Evolutionary conservation across 169 alveolate species (phyloP).

Genomic region (Plasmodium billcollinsi): DNA sequence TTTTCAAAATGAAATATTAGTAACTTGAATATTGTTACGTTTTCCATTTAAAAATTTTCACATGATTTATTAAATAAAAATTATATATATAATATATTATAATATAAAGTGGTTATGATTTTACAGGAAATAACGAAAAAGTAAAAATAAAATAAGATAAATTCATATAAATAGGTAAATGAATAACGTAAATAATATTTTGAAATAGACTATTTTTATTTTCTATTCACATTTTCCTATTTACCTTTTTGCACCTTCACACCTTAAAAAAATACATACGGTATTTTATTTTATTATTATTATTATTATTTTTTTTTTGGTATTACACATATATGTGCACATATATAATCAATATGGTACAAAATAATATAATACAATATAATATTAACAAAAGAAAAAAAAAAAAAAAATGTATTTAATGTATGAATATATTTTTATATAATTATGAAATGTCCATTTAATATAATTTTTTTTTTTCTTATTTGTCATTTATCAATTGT

Average conservation of each 20-base stretch:
- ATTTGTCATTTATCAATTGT: neutral
- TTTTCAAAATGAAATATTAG: too few species aligned
- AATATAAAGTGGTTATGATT: neutral
- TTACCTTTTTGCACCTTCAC: conserved; percentile 34
- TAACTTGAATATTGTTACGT: too few species aligned
- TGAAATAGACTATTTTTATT: conserved; percentile 8
- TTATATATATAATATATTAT: too few species aligned
- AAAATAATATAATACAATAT: too few species aligned
- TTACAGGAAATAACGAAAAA: neutral
- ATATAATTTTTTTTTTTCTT: neutral
- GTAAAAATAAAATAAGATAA: neutral
- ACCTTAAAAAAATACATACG: conserved; percentile 31
- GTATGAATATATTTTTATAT: too few species aligned
- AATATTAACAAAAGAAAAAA: too few species aligned
- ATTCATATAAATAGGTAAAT: too few species aligned
- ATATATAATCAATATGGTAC: neutral
- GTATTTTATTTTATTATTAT: too few species aligned
- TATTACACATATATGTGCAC: conserved; percentile 29
- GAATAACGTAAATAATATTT: neutral
- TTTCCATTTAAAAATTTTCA: too few species aligned
- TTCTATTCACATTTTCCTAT: conserved; percentile 21
- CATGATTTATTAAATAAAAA: too few species aligned
- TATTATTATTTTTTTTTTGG: neutral
- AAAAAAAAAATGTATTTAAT: too few species aligned
- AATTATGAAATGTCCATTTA: too few species aligned